Evolutionary conservation across 1,284 basidiomycete species (phyloP).

Genomic region (Singerocomus inundabilis): DNA sequence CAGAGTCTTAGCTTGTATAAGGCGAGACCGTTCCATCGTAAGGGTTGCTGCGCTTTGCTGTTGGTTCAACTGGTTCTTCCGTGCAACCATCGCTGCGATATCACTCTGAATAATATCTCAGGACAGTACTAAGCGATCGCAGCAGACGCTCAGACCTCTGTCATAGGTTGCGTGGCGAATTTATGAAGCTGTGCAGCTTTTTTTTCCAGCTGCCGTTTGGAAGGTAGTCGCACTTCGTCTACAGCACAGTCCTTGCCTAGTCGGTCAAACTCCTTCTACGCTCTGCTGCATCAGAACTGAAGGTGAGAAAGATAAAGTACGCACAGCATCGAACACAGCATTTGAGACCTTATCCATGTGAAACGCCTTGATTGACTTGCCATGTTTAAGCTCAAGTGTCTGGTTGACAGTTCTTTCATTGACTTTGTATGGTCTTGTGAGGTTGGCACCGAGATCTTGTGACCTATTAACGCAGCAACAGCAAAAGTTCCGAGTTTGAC

Average conservation of each 20-base stretch:
- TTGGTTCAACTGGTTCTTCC: conserved; percentile 55
- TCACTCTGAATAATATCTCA: conserved; percentile 48
- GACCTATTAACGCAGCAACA: conserved; percentile 9
- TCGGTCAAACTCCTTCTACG: conserved; percentile 74
- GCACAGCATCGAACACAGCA: conserved; percentile 54
- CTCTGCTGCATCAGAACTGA: conserved; percentile 10
- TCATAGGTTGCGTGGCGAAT: conserved; percentile 60
- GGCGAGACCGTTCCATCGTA: conserved; percentile 59
- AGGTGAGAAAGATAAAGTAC: conserved; percentile 24
- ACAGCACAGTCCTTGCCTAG: conserved; percentile 45
- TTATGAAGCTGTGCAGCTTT: conserved; percentile 63
- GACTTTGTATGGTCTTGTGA: conserved; percentile 71
- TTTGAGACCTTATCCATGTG: conserved; percentile 85
- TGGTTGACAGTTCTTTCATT: conserved; percentile 64
- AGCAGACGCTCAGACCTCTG: conserved; percentile 55
- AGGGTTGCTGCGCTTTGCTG: conserved; percentile 42
- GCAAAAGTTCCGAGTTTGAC: conserved; percentile 30
- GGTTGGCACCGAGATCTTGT: conserved; percentile 42
- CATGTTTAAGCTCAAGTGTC: conserved; percentile 69
- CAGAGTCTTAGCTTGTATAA: conserved; percentile 65
- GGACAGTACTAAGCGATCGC: not conserved
- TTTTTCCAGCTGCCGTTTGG: conserved; percentile 61
- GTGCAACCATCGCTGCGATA: conserved; percentile 68
- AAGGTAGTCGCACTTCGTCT: conserved; percentile 66
- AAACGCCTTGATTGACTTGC: conserved; percentile 56